A percentile compares a stretch with the other conserved stretches of the same genome.
Evolutionary conservation across 495 filamentous ascomycete species (phyloP).

Genomic region (Delitschia confertaspora): DNA sequence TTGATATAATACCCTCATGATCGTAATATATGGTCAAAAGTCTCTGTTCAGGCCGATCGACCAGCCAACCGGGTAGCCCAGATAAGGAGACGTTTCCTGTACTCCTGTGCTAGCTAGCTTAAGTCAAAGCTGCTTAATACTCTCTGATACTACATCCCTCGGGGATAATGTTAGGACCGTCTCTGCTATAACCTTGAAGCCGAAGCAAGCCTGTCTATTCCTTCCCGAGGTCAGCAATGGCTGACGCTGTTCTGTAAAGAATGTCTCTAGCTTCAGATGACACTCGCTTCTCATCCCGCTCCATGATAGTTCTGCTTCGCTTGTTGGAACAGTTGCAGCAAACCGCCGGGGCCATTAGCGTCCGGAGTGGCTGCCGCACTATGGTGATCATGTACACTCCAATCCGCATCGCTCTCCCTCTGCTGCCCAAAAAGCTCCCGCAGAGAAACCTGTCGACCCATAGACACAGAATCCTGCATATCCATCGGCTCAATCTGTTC

Average conservation of each 20-base stretch:
- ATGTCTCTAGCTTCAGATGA: constrained; percentile 3
- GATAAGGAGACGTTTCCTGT: too few relatives aligned
- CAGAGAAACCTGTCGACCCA: constrained; percentile 47
- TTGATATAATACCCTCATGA: not conserved
- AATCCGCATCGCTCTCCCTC: constrained; percentile 43
- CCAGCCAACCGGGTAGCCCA: too few relatives aligned
- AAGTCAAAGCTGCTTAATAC: too few relatives aligned
- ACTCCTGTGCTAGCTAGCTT: too few relatives aligned
- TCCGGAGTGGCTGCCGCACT: constrained; percentile 21
- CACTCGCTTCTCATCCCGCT: constrained; percentile 6
- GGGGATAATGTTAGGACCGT: too few relatives aligned
- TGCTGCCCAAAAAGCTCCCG: constrained; percentile 50
- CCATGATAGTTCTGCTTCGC: constrained; percentile 22
- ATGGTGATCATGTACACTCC: constrained; percentile 42
- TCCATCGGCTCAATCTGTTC: constrained; percentile 35
- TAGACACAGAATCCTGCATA: constrained; percentile 39
- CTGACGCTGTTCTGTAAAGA: not conserved
- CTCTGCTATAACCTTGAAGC: constrained; percentile 3
- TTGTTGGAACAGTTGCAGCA: constrained; percentile 23
- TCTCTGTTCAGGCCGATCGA: too few relatives aligned
- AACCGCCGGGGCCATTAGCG: not conserved
- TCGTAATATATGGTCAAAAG: too few relatives aligned
- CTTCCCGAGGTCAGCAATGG: not conserved
- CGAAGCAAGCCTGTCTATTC: not conserved
- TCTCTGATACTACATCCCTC: too few relatives aligned